Percentiles rank a stretch among this genome's conserved stretches.
Conservation (phyloP, 2,329 filamentous ascomycete genomes). For the Pseudogymnoascus sp. region DNA sequence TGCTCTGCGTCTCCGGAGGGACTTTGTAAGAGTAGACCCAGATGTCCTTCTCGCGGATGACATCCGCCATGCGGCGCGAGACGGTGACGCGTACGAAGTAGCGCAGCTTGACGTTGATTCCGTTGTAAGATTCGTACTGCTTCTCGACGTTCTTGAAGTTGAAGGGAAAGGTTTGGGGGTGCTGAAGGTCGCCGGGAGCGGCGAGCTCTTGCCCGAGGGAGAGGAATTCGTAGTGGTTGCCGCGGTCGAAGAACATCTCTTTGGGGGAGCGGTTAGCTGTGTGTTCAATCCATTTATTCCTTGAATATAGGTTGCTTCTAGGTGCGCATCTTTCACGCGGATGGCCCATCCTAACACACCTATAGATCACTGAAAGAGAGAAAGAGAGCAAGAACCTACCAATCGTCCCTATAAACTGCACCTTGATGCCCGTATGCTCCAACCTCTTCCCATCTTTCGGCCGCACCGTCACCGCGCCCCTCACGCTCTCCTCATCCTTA, state of each 20-base stretch:
- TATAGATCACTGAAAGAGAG: background rate
- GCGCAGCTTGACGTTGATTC: constrained; percentile 97
- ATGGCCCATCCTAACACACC: background rate
- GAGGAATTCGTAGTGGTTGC: constrained; percentile 98
- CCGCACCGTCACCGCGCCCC: constrained; percentile 87
- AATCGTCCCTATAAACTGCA: constrained; percentile 98
- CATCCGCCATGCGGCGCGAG: constrained; percentile 92
- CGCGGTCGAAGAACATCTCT: constrained; percentile 99
- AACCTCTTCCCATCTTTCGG: constrained; percentile 97
- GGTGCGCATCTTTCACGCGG: background rate
- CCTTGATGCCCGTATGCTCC: constrained; percentile 98
- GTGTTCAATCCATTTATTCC: constrained; percentile 5
- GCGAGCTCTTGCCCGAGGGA: constrained; percentile 95
- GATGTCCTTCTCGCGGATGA: constrained; percentile 97
- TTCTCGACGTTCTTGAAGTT: constrained; percentile 99
- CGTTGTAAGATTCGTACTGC: constrained; percentile 99
- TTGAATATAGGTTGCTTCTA: background rate
- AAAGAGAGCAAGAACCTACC: constrained; percentile 44
- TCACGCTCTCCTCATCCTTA: constrained; percentile 97
- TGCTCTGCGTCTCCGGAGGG: constrained; percentile 94
- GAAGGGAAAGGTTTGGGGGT: constrained; percentile 97
- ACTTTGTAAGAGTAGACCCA: constrained; percentile 99
- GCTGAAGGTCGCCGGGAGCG: constrained; percentile 93
- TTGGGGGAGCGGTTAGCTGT: constrained; percentile 8
- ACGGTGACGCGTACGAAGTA: constrained; percentile 98